Base-by-base conservation (phyloP, 108 stramenopile genomes). In the Conticribra weissflogii region DNA sequence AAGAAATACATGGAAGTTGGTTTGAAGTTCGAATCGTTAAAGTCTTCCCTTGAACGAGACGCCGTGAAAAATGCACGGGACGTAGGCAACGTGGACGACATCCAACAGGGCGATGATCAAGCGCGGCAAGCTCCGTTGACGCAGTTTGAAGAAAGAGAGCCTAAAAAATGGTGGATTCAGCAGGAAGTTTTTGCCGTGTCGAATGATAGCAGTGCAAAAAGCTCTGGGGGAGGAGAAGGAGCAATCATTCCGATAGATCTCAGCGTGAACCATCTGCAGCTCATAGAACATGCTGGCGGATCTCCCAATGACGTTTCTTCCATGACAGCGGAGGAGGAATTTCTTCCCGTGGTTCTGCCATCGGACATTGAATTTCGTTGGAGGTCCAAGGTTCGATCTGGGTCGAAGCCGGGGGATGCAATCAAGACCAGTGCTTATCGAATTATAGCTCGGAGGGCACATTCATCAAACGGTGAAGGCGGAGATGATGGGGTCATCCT, bases 181-280 rank as follows among this genome's bases (percentile, higher is more conserved):
- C 23, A 14, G 12, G 58, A 59, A n/a, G 17, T 62, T 25, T 69
- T 57, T 44, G 36, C 34, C 18, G 18, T 36, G 45, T 52, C 34
- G 46, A 14, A 1, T 25, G 29, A 15, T 16, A 0, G 25, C 9
- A 31, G 45, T 7, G 31, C 4, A 15, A 30, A 46, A 15, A 18
- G 1, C 18, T 49, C 36, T 23, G 27, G 2, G 17, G 66, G 9
- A 24, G 51, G 19, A 15, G 33, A 2, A n/a, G 77, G 78, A 31
- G 56, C 78, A 0, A 72, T 79, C 0, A 58, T 72, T 0, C 71
- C 78, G 17, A 49, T 72, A 45, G 71, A 68, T 72, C 66, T 79
- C 8, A 79, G 71, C 61, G 66, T 79, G 25, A 79, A 79, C 27
- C 78, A 79, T 50, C 36, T 79, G 22, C 78, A 71, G 41, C 64